phyloP scores from a whole-genome alignment of 2,329 filamentous ascomycete species.

The Colletotrichum cordylinicola region DNA sequence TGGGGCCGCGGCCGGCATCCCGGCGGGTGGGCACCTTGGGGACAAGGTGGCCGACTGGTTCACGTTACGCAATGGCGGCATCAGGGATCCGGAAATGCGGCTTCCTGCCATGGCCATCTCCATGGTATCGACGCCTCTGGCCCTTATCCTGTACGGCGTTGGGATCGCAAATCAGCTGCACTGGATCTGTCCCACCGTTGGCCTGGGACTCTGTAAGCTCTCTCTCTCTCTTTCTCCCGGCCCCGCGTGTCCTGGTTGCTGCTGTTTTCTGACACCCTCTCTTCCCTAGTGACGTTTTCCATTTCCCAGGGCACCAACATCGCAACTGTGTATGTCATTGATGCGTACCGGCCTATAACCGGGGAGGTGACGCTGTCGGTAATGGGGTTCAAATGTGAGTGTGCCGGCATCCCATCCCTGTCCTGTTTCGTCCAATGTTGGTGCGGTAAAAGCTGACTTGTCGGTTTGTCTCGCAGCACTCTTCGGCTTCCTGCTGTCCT shows the following conservation, averaged over 20 bases:
- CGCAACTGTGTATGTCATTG: slow-evolving; percentile 62
- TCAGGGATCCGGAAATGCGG: slow-evolving; percentile 67
- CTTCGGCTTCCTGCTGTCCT: slow-evolving; percentile 64
- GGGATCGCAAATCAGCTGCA: slow-evolving; percentile 51
- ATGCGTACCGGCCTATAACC: slow-evolving; percentile 61
- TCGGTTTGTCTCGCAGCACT: slow-evolving; percentile 37
- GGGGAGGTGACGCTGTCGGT: slow-evolving; percentile 60
- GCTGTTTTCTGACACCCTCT: background rate
- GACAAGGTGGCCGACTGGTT: slow-evolving; percentile 54
- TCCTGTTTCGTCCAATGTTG: background rate
- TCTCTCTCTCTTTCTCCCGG: slow-evolving; percentile 7
- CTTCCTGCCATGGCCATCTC: slow-evolving; percentile 58
- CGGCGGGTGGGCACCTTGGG: slow-evolving; percentile 52
- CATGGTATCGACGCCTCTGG: slow-evolving; percentile 53
- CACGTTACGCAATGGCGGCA: slow-evolving; percentile 58
- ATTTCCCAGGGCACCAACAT: slow-evolving; percentile 62
- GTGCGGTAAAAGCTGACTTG: slow-evolving; percentile 8
- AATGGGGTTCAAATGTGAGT: slow-evolving; percentile 59
- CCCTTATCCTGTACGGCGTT: slow-evolving; percentile 51
- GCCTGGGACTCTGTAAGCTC: slow-evolving; percentile 54
- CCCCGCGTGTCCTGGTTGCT: background rate
- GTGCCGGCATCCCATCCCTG: slow-evolving; percentile 21
- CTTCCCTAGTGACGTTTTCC: slow-evolving; percentile 54
- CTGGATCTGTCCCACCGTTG: slow-evolving; percentile 63
- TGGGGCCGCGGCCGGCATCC: slow-evolving; percentile 54